A percentile compares a stretch with the other conserved stretches of the same genome.
These are phyloP conservation scores for Colletotrichum tanaceti DNA, from an alignment of 2,329 filamentous ascomycete species.

Conservation along the genomic window DNA sequence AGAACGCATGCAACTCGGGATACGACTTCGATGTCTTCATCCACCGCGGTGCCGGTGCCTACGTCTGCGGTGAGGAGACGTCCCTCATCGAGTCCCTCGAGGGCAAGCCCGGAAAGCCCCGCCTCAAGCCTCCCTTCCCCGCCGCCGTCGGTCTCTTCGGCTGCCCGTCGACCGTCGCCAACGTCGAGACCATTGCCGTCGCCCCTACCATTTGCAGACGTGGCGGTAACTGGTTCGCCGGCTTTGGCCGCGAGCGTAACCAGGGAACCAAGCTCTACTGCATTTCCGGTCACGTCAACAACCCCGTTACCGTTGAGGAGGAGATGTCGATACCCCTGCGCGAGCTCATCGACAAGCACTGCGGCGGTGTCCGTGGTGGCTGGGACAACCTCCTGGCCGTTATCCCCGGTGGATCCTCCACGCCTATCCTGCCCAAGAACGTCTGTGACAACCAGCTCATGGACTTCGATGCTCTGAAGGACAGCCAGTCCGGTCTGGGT, in stretches of 20 bases:
- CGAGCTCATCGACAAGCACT: constrained; percentile 98
- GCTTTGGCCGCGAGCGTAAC: constrained; percentile 95
- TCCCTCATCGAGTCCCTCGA: constrained; percentile 98
- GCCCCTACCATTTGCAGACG: constrained; percentile 95
- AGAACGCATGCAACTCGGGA: constrained; percentile 96
- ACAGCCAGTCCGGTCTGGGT: constrained; percentile 95
- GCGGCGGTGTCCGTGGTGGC: constrained; percentile 92
- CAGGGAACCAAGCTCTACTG: constrained; percentile 98
- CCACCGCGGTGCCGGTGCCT: constrained; percentile 96
- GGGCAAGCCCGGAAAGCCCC: constrained; percentile 98
- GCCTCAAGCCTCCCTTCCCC: constrained; percentile 98
- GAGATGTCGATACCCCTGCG: constrained; percentile 98
- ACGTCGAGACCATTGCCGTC: constrained; percentile 96
- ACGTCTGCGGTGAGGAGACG: constrained; percentile 98
- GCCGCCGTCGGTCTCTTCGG: constrained; percentile 97
- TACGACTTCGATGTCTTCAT: constrained; percentile 99
- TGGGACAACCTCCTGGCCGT: constrained; percentile 98
- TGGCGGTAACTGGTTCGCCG: constrained; percentile 91
- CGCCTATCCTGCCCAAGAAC: constrained; percentile 89
- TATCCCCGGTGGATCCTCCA: constrained; percentile 96
- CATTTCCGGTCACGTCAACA: constrained; percentile 99
- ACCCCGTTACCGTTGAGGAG: constrained; percentile 97
- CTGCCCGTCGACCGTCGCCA: constrained; percentile 97
- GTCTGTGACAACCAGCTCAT: constrained; percentile 96
- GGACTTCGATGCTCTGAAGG: constrained; percentile 99